phyloP scores from a whole-genome alignment of 495 filamentous ascomycete genomes.

The Rostrohypoxylon terebratum region DNA sequence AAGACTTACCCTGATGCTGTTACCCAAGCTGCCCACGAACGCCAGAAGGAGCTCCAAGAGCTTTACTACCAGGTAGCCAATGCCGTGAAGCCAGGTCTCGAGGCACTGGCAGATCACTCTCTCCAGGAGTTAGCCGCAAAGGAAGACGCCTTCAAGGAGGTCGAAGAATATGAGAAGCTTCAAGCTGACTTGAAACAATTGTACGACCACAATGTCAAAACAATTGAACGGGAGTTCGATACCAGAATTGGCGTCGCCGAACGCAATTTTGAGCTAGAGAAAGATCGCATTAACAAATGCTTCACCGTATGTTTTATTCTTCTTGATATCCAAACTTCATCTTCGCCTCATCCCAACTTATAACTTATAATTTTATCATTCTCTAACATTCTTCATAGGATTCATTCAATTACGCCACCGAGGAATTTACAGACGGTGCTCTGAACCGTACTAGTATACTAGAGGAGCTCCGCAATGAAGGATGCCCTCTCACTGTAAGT shows the following conservation, averaged over 20 bases:
- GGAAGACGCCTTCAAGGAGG: conserved; percentile 48
- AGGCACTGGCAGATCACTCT: conserved; percentile 57
- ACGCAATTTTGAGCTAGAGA: conserved; percentile 28
- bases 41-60: conserved; percentile 56
- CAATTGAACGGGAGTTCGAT: conserved; percentile 29
- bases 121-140: conserved; percentile 52
- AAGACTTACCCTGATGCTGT: conserved; percentile 55
- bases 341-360: not conserved
- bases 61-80: conserved; percentile 53
- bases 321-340: not conserved
- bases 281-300: conserved; percentile 22
- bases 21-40: conserved; percentile 61
- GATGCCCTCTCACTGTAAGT: conserved; percentile 57
- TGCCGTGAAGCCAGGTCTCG: conserved; percentile 56
- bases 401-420: conserved; percentile 46
- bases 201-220: conserved; percentile 38
- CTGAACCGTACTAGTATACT: conserved; percentile 51
- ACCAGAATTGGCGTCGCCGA: conserved; percentile 36
- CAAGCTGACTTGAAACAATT: conserved; percentile 50
- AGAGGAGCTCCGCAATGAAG: conserved; percentile 52
- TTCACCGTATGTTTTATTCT: conserved; percentile 39
- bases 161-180: conserved; percentile 47
- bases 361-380: conserved; percentile 10
- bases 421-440: conserved; percentile 54
- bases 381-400: conserved; percentile 38